Evolutionary conservation across 306 rosid genomes (phyloP).

Genomic region (Erythrophleum fordii): DNA sequence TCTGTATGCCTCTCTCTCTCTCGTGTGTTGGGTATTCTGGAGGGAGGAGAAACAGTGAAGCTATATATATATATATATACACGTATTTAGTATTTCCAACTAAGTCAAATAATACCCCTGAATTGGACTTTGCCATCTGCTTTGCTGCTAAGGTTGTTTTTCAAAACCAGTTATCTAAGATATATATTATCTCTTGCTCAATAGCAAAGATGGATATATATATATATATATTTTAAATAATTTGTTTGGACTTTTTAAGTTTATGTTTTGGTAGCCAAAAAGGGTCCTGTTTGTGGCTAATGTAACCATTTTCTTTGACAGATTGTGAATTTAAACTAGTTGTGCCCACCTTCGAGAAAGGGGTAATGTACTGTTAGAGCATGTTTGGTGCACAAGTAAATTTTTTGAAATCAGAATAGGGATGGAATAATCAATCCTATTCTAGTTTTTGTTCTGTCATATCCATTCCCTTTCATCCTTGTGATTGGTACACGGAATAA

Average conservation of each 20-base stretch:
- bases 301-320: neutral
- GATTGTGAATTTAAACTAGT: neutral
- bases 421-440: neutral
- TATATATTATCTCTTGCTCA: neutral
- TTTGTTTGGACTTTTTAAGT: neutral
- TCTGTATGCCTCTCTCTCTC: neutral
- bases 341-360: neutral
- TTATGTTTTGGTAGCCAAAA: neutral
- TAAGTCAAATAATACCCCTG: slow-evolving; percentile 5
- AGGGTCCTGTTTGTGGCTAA: neutral
- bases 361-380: neutral
- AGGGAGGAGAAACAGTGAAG: neutral
- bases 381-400: neutral
- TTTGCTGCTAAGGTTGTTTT: neutral
- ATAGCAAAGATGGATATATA: neutral
- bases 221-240: neutral
- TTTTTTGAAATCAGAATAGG: neutral
- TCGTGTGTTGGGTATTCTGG: neutral
- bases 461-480: neutral
- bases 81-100: neutral
- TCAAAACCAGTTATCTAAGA: neutral
- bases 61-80: neutral
- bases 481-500: neutral
- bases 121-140: neutral
- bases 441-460: neutral